These are phyloP conservation scores for Hypoxylon sp. DNA, from an alignment of 2,329 filamentous ascomycete species.

Conservation along the genomic window DNA sequence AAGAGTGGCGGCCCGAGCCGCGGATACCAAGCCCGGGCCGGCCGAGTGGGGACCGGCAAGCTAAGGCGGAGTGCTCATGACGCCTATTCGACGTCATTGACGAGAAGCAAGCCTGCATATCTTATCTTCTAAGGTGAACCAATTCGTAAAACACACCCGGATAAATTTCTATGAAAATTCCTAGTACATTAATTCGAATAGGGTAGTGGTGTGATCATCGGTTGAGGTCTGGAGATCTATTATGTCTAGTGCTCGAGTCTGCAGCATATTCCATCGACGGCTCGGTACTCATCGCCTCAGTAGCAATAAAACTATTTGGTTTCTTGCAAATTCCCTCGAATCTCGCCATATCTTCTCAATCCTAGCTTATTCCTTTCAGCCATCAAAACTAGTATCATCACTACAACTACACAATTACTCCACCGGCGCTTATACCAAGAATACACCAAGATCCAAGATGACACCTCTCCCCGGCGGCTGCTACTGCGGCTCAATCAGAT, in stretches of 20 bases:
- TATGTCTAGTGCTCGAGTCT: slow-evolving; percentile 1
- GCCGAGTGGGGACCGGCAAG: slow-evolving; percentile 4
- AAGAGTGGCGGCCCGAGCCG: not conserved
- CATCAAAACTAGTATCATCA: not conserved
- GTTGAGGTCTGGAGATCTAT: slow-evolving; percentile 26
- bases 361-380: not conserved
- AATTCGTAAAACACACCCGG: not conserved
- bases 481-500: slow-evolving; percentile 64
- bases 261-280: slow-evolving; percentile 7
- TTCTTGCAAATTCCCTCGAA: not conserved
- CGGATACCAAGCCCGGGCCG: slow-evolving; percentile 9
- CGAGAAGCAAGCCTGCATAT: slow-evolving; percentile 6
- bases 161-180: not conserved
- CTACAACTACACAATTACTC: not conserved
- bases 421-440: not conserved
- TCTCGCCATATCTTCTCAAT: not conserved
- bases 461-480: slow-evolving; percentile 55
- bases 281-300: not conserved
- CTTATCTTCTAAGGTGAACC: not conserved
- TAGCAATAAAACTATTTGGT: not conserved
- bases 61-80: slow-evolving; percentile 18
- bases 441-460: slow-evolving; percentile 35
- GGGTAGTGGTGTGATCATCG: slow-evolving; percentile 26
- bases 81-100: slow-evolving; percentile 35
- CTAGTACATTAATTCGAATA: not conserved